Percentiles rank a stretch among this genome's conserved stretches.
Evolutionary conservation across 2,329 filamentous ascomycete genomes (phyloP).

Genomic region (Sclerotinia nivalis): DNA sequence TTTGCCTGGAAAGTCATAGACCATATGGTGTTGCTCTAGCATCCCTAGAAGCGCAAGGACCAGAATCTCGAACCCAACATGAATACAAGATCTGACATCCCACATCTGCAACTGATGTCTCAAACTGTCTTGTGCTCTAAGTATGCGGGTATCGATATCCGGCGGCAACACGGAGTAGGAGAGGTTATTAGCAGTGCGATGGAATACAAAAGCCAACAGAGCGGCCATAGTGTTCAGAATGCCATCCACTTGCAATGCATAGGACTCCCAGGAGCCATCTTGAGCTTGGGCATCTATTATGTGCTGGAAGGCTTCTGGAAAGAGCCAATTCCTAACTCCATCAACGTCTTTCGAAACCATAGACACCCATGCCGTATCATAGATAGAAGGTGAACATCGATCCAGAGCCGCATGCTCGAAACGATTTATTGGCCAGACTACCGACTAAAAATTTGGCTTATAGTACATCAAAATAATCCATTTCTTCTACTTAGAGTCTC

Average conservation of each 20-base stretch:
- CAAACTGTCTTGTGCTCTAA: not conserved
- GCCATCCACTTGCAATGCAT: constrained; percentile 8
- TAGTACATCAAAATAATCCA: not conserved
- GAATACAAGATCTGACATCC: constrained; percentile 15
- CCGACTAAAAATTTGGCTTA: not conserved
- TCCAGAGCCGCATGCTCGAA: not conserved
- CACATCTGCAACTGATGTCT: constrained; percentile 1
- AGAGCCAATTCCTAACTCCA: not conserved
- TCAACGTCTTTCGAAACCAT: constrained; percentile 8
- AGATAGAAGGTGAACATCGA: constrained; percentile 9
- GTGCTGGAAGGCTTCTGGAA: not conserved
- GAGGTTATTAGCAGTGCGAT: constrained; percentile 2
- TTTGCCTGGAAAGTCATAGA: not conserved
- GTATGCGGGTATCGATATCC: not conserved
- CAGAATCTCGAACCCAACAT: constrained; percentile 24
- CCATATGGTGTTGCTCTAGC: constrained; percentile 5
- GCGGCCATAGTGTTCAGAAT: constrained; percentile 19
- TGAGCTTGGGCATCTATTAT: not conserved
- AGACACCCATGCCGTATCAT: constrained; percentile 17
- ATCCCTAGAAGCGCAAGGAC: constrained; percentile 6
- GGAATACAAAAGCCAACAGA: constrained; percentile 16
- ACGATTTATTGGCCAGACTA: not conserved
- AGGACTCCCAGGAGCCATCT: not conserved
- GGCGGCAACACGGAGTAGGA: not conserved
- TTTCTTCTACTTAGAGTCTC: not conserved